Base-by-base conservation (phyloP, 805 yeast species). In the Metschnikowia picachoensis region DNA sequence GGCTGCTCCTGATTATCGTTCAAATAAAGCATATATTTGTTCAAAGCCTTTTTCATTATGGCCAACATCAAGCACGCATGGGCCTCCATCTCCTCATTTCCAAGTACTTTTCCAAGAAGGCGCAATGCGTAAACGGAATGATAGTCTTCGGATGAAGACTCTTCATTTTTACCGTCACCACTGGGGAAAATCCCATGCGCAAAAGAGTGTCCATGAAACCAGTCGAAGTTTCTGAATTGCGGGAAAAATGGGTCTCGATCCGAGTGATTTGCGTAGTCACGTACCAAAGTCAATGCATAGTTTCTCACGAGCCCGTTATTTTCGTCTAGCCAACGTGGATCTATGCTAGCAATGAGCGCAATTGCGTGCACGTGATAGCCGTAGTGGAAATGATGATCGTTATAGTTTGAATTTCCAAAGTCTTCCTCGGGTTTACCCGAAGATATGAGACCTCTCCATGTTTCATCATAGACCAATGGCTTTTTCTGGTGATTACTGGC, bases 121-220 rank as follows among this genome's bases (percentile, higher is more conserved):
- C 82, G 83, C 68, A 83, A 70, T 1, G 84, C 89, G 59, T 82
- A 83, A 3, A 79, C 75, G 44, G 84, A 81, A 58, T 85, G 85
- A 51, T 83, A 83, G 61, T 85, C 91, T 60, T 85, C 91, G 11
- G 87, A 80, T 16, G 82, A 76, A 0, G 87, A 80, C 62, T 85
- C 91, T 61, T 85, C 82, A 61, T 85, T 87, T 54, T 82, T 82
- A 28, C 92, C 91, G 62, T 85, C 91, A 8, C 86, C 87, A 50
- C 82, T 74, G 30, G 79, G 74, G 56, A 78, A 82, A 15, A 85
- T 70, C 2, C 92, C 91, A 58, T 82, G 82, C 0, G 91, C 92
- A 79, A 85, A 84, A 0, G 90, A 83, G 60, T 85, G 91, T 1
- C 92, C 92, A 56, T 77, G 77, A 59, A 67, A 85, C 87, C 87